Base-by-base conservation (phyloP, 805 yeast species). In the Myxozyma melibiosi region DNA sequence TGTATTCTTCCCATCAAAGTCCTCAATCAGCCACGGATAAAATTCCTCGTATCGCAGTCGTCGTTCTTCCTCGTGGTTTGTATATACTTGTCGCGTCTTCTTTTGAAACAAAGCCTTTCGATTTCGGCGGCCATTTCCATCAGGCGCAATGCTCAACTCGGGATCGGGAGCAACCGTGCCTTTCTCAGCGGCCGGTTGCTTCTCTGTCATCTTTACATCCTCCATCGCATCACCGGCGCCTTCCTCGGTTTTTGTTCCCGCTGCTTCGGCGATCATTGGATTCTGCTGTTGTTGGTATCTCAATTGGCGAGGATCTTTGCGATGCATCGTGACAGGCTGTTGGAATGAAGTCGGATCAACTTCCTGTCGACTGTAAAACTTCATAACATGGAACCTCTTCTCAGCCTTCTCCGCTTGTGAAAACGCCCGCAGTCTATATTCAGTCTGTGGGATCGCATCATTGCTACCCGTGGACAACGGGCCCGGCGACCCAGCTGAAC, bases 11-110 rank as follows among this genome's bases (percentile, higher is more conserved):
- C 96, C 96, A 68, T 90, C 97, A 71, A 88, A 92, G 73, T 94
- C 99, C 74, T 94, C 99, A 78, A 94, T 76, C 16, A 94, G 96
- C 99, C 99, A 94, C 0, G 99, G 99, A 67, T 88, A 92, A 71
- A 86, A 89, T 73, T 94, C 99, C 74, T 94, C 99, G 70, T 92
- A 94, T 69, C 98, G 79, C 61, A 94, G 76, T 68, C 84, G 86
- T 61, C 92, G 80, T 59, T 89, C 91, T 7, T 82, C 82, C 66
- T 91, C 98, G 67, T 90, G 90, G 70, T 89, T 83, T 27, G 85
- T 81, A 65, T 81, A 84, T 18, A 90, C 82, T 71, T 91, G 96
- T 66, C 91, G 81, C 1, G 97, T 90, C 70, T 90, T 90, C 63
- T 88, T 81, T 69, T 85, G 86, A 68, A 84, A 74, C 57, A 81